Conservation (phyloP, 345 rosid genomes). For the Salix koriyanagi region DNA sequence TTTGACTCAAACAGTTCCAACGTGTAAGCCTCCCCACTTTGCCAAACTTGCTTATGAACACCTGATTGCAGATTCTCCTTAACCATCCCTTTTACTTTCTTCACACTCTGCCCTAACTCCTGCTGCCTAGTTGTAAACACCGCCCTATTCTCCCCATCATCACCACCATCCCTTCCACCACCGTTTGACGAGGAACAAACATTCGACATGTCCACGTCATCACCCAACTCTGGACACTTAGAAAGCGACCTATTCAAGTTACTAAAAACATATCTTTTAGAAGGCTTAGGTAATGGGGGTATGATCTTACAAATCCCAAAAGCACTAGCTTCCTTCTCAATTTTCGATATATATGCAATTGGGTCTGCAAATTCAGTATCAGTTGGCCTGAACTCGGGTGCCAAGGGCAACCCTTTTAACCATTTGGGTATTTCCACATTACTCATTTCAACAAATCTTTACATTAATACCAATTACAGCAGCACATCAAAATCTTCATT, state of each 20-base stretch:
- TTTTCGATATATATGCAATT: constrained; percentile 91
- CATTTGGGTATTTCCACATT: constrained; percentile 85
- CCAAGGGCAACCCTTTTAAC: constrained; percentile 80
- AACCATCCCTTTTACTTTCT: constrained; percentile 46
- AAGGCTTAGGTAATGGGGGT: constrained; percentile 93
- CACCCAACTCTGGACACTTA: constrained; percentile 70
- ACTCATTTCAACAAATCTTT: constrained; percentile 46
- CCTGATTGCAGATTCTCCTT: constrained; percentile 37
- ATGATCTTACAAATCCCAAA: constrained; percentile 95
- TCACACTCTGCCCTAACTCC: constrained; percentile 76
- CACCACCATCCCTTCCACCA: constrained; percentile 21
- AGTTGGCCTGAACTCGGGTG: constrained; percentile 89
- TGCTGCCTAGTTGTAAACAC: constrained; percentile 95
- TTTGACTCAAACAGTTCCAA: constrained; percentile 92
- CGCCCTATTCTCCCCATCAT: constrained; percentile 56
- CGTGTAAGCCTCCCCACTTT: constrained; percentile 89
- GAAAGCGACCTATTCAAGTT: constrained; percentile 81
- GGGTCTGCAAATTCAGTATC: constrained; percentile 99
- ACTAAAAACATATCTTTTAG: constrained; percentile 67
- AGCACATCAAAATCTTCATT: constrained; percentile 2
- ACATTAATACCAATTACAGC: constrained; percentile 14
- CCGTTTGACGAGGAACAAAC: constrained; percentile 22
- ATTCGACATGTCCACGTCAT: constrained; percentile 35
- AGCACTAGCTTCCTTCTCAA: constrained; percentile 89
- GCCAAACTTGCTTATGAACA: constrained; percentile 93